Evolutionary conservation across 2,329 filamentous ascomycete species (phyloP), one percentile per base, ranked within the genome.

Genomic region (Cryphonectria radicalis): DNA sequence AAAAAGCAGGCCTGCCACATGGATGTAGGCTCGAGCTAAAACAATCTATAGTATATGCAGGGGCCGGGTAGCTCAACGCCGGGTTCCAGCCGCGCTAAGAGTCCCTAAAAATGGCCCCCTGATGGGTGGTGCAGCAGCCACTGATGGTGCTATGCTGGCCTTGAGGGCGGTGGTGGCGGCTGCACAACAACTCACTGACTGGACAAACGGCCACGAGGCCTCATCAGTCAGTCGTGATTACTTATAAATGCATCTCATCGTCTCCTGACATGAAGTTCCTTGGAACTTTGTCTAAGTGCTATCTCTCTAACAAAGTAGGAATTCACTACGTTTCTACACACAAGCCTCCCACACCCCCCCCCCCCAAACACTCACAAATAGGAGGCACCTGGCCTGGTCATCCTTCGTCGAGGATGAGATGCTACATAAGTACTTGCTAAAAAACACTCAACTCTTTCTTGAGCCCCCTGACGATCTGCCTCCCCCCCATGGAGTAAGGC

Each of bases 381-480:
- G 13, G 53, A 55, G 50, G 46, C 46, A 63, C 19, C 35, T 43
- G 35, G 28, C 64, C 32, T 28, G 64, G 46, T 46, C 14, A 37
- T n/a, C 17, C 65, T 22, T 22, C 19, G 35, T 59, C 50, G 50
- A 67, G 53, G 37, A 67, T 59, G 28, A 57, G 53, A 11, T 59
- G 50, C 17, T n/a, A 19, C 46, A 10, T 10, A 10, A 50, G 46
- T 50, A n/a, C 46, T 50, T 50, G n/a, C 43, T 19, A 17, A 50
- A 46, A 22, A 55, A 11, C 32, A n/a, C 13, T 10, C 14, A 22
- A 22, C 11, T n/a, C 8, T 59, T n/a, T 32, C 5, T 25, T 19
- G 22, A 65, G 32, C 3, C 64, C 64, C 64, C 64, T 66, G 46
- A 55, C 43, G 64, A 66, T 66, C 64, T 55, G 64, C 46, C 22